Percentiles rank a stretch among this genome's conserved stretches.
These are phyloP conservation scores for Pseudoscleropodium purum DNA, from an alignment of 225 moss, liverwort and hornwort species.

Conservation along the genomic window DNA sequence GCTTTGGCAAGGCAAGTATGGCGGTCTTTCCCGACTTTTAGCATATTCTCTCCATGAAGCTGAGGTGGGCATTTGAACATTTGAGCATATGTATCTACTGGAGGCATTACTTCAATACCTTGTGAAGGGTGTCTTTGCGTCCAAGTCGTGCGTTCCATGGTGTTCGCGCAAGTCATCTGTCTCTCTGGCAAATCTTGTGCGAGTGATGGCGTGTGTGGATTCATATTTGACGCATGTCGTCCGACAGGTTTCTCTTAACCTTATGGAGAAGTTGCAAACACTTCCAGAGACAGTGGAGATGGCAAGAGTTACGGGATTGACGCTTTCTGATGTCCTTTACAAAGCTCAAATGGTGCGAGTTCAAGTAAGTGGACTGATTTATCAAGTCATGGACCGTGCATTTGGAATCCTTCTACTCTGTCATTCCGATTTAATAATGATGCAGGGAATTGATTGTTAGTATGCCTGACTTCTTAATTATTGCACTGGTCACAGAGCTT, in stretches of 20 bases:
- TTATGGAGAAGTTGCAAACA: constrained; percentile 59
- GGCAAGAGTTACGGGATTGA: constrained; percentile 56
- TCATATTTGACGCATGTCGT: background rate
- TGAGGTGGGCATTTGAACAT: constrained; percentile 23
- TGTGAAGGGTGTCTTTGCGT: background rate
- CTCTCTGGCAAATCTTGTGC: background rate
- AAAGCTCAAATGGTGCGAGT: constrained; percentile 70
- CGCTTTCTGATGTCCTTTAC: constrained; percentile 58
- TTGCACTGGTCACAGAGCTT: constrained; percentile 29
- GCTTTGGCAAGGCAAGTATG: constrained; percentile 56
- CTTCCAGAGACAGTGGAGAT: constrained; percentile 61
- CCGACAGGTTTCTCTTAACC: constrained; percentile 37
- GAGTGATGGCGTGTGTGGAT: background rate
- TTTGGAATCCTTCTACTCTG: background rate
- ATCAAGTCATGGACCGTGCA: background rate
- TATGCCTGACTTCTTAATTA: background rate
- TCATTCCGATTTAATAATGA: background rate
- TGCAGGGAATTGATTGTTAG: background rate
- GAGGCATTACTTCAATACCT: background rate
- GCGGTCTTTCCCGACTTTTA: constrained; percentile 36
- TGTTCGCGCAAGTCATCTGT: background rate
- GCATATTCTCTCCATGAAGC: constrained; percentile 51
- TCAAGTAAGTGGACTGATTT: constrained; percentile 30
- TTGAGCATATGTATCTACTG: background rate
- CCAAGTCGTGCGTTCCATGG: background rate